Evolutionary conservation across 345 rosid genomes (phyloP).

Genomic region (Cardamine resedifolia): DNA sequence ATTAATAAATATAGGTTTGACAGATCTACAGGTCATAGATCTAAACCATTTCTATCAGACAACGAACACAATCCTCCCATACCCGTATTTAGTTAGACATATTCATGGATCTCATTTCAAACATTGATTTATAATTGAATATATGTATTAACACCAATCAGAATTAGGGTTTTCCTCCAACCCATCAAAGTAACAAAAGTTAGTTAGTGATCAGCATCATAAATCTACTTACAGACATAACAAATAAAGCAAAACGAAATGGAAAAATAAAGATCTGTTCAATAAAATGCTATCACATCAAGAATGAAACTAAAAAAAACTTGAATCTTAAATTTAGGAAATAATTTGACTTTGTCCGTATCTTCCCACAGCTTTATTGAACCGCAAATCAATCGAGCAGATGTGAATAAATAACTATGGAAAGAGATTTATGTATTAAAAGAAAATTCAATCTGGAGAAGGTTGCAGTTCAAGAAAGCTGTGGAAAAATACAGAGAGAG

Average conservation of each 20-base stretch:
- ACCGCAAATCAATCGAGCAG: conserved; percentile 41
- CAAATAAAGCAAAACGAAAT: not conserved
- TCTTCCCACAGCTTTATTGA: conserved; percentile 99
- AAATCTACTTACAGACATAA: not conserved
- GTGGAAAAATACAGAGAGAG: conserved; percentile 93
- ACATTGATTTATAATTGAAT: not conserved
- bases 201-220: not conserved
- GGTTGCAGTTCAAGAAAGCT: conserved; percentile 99
- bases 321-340: not conserved
- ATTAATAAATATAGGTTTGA: not conserved
- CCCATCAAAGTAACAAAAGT: not conserved
- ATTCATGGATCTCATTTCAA: not conserved
- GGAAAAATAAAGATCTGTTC: not conserved
- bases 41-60: conserved; percentile 12
- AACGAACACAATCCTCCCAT: conserved; percentile 31
- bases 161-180: conserved; percentile 13
- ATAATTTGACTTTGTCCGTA: conserved; percentile 52
- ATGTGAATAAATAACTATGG: not conserved
- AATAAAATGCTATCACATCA: not conserved
- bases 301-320: not conserved
- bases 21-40: conserved; percentile 27
- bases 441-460: not conserved
- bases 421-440: not conserved
- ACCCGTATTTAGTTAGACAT: not conserved
- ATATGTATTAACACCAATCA: not conserved